These are phyloP conservation scores for Cyclotella cryptica DNA, from an alignment of 108 stramenopile genomes.

Conservation along the genomic window DNA sequence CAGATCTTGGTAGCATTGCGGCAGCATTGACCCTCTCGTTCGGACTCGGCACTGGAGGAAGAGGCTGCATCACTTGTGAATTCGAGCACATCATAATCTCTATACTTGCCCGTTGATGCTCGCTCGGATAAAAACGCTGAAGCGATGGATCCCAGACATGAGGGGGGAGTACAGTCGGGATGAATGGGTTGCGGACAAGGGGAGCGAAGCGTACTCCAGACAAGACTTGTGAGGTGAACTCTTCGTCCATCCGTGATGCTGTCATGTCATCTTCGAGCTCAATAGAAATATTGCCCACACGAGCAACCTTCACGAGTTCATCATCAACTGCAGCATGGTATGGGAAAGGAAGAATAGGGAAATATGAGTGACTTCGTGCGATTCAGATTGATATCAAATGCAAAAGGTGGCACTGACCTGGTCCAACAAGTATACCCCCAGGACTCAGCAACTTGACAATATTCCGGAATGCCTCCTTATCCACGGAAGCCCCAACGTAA, in stretches of 20 bases:
- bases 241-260: constrained; percentile 31
- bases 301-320: constrained; percentile 81
- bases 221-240: constrained; percentile 70
- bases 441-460: constrained; percentile 78
- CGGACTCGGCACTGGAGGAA: constrained; percentile 36
- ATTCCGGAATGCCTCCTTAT: constrained; percentile 50
- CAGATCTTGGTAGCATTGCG: constrained; percentile 67
- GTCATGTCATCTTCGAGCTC: constrained; percentile 22
- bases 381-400: background rate
- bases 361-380: background rate
- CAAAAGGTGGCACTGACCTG: constrained; percentile 58
- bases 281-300: constrained; percentile 43
- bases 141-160: constrained; percentile 76
- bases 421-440: constrained; percentile 86
- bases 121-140: constrained; percentile 65
- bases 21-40: constrained; percentile 64
- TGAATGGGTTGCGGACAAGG: constrained; percentile 40
- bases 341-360: background rate
- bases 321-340: constrained; percentile 65
- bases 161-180: constrained; percentile 65
- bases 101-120: constrained; percentile 63
- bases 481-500: constrained; percentile 85
- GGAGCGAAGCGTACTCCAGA: constrained; percentile 83
- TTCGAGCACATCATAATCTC: constrained; percentile 77
- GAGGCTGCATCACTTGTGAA: constrained; percentile 59